Evolutionary conservation across 805 yeast genomes (phyloP), one percentile per base, ranked within the genome.

Genomic region (Diddensiella santjacobensis): DNA sequence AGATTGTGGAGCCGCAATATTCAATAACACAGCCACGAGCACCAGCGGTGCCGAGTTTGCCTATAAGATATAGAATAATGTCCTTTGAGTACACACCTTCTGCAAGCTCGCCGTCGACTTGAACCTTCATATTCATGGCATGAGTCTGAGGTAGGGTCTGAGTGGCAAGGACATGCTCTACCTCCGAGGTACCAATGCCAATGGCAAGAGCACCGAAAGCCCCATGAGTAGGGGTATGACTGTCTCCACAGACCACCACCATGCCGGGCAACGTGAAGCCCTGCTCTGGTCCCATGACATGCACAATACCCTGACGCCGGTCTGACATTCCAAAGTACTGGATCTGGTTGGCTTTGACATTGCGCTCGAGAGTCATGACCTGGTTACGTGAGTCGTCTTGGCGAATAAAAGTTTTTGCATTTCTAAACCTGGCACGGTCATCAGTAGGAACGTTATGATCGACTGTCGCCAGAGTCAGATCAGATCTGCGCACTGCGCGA

Each of bases 181-280:
- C 98, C 72, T 93, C 98, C 10, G 97, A 89, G 48, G 98, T 91
- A 67, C 98, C 99, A 63, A 91, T 91, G 71, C 99, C 99, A 62
- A 93, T 93, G 13, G 98, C 98, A 50, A 91, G 77, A 5, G 97
- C 73, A 54, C 99, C 98, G 64, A 93, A 93, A 37, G 98, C 98
- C 60, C 99, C 98, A 65, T 91, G 98, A 1, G 99, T 93, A 2
- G 96, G 87, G 23, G 98, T 91, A 67, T 91, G 99, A 3, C 96
- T 88, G 68, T 91, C 99, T 69, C 99, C 99, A 72, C 98, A 91
- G 41, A 93, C 98, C 24, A 91, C 96, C 3, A 98, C 91, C 44
- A 97, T 88, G 60, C 98, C 98, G 33, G 98, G 98, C 47, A 91
- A 75, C 26, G 98, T 93, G 71, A 91, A 91, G 46, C 97, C 98